Base-by-base conservation (phyloP, 2,329 filamentous ascomycete species). In the Cordyceps pruinosa region DNA sequence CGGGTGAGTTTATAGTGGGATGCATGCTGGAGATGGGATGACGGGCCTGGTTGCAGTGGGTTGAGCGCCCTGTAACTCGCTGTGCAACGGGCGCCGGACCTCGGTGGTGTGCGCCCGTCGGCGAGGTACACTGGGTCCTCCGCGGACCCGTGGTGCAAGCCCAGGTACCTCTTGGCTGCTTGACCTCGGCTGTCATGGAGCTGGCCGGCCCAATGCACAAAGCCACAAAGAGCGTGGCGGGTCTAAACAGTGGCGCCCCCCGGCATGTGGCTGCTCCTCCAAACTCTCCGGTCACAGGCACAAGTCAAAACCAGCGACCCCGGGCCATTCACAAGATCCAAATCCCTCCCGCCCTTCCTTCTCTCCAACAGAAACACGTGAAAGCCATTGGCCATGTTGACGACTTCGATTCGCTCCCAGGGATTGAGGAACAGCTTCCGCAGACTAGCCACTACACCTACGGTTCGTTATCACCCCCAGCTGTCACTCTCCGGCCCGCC, bases 351-450 rank as follows among this genome's bases (percentile, higher is more conserved):
- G 19, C 21, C 54, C 53, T 32, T n/a, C 32, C 32, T 51, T 30
- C 42, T 17, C 23, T 47, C 47, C 53, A 41, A 44, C 48, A n/a
- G n/a, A 34, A 58, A 47, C 53, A 56, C 52, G 54, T 59, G 53
- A 47, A 56, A 57, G 44, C 41, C 57, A 56, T 53, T 59, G 67
- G 69, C 68, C 67, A 72, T 72, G 70, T 72, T 71, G 59, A n/a
- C n/a, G n/a, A 65, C 65, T 62, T 64, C 64, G 61, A 64, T 66
- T 57, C 70, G 69, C 61, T 67, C 69, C 50, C 61, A 64, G 57
- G 64, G 63, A 61, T 61, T 72, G 57, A 70, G 69, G 65, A 71
- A 66, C 61, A 69, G 64, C 61, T 63, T 70, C 62, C 68, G 66
- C 64, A 65, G 64, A 60, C 60, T 69, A 59, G 65, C 59, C 50